A percentile compares a stretch with the other conserved stretches of the same genome.
Conservation (phyloP, 345 rosid genomes). For the Toxicodendron radicans region DNA sequence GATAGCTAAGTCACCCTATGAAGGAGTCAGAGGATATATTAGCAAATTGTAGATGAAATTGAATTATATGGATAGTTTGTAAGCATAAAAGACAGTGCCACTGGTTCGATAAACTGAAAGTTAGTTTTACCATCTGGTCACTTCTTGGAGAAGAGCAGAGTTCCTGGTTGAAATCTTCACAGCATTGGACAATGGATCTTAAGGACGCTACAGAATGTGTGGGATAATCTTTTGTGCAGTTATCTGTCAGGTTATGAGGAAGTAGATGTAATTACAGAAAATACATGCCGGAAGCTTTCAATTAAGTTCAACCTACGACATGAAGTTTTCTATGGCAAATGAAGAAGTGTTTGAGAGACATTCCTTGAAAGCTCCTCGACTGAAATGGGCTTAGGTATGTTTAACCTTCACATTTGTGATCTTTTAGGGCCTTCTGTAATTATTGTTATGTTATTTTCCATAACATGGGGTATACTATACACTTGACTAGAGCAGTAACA, state of each 20-base stretch:
- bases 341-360: background rate
- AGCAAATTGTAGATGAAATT: too few relatives aligned
- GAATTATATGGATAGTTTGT: background rate
- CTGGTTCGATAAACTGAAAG: background rate
- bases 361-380: background rate
- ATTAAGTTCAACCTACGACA: background rate
- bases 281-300: constrained; percentile 1
- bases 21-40: too few relatives aligned
- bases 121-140: background rate
- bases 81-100: background rate
- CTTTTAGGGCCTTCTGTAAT: background rate
- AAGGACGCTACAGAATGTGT: background rate
- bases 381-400: background rate
- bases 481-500: too few relatives aligned
- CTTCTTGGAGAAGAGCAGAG: background rate
- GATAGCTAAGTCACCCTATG: too few relatives aligned
- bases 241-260: background rate
- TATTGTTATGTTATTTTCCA: background rate
- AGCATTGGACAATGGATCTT: background rate
- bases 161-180: background rate
- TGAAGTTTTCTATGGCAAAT: background rate
- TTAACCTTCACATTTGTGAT: background rate
- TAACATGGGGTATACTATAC: background rate
- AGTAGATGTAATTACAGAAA: background rate
- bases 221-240: background rate